Evolutionary conservation across 345 rosid genomes (phyloP).

Genomic region (Hevea brasiliensis): DNA sequence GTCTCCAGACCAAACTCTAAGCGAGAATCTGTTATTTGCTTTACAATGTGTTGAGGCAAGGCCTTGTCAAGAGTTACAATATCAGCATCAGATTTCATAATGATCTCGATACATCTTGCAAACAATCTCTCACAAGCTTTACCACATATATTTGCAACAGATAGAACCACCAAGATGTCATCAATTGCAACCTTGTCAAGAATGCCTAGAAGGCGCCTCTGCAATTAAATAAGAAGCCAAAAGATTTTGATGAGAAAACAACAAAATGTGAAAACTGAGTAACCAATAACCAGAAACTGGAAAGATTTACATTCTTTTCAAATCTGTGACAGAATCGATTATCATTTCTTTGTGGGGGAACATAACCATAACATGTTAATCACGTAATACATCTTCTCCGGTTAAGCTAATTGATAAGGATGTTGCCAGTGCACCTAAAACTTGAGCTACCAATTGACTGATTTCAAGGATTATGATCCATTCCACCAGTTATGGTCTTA

Average conservation of each 20-base stretch:
- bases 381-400: background rate
- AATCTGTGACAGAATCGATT: background rate
- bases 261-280: background rate
- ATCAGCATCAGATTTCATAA: slow-evolving; percentile 64
- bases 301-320: background rate
- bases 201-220: slow-evolving; percentile 63
- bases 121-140: slow-evolving; percentile 51
- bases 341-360: background rate
- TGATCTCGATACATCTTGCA: slow-evolving; percentile 46
- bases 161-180: slow-evolving; percentile 62
- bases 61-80: slow-evolving; percentile 58
- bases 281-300: background rate
- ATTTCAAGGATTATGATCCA: background rate
- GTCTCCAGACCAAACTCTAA: slow-evolving; percentile 36
- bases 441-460: background rate
- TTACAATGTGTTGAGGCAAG: slow-evolving; percentile 50
- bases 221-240: slow-evolving; percentile 30
- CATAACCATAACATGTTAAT: background rate
- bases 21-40: slow-evolving; percentile 49
- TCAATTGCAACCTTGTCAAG: slow-evolving; percentile 58
- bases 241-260: background rate
- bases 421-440: background rate
- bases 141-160: slow-evolving; percentile 54
- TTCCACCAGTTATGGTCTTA: background rate
- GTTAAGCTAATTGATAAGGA: background rate